Evolutionary conservation across 345 rosid genomes (phyloP).

Genomic region (Eucalyptus erythrocorys): DNA sequence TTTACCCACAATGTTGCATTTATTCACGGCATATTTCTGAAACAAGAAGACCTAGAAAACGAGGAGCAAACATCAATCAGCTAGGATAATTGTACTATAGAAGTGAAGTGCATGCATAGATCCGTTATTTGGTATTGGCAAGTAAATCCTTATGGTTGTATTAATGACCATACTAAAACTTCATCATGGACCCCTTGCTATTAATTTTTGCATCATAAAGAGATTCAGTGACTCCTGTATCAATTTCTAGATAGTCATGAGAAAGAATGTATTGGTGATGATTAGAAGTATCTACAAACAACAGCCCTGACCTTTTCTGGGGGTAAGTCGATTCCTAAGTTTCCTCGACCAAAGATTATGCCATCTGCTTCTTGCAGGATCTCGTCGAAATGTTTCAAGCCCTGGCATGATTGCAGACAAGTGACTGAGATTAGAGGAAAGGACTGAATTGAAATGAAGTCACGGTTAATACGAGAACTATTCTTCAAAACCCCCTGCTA

Average conservation of each 20-base stretch:
- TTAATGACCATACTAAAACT: not conserved
- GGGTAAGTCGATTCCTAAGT: slow-evolving; percentile 26
- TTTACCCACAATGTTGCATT: slow-evolving; percentile 6
- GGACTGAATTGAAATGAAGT: not conserved
- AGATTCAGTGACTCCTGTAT: not conserved
- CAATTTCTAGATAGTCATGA: not conserved
- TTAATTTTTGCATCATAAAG: not conserved
- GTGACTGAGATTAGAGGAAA: not conserved
- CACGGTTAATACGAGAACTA: not conserved
- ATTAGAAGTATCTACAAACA: not conserved
- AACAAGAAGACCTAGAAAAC: slow-evolving; percentile 5
- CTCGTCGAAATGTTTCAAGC: slow-evolving; percentile 16
- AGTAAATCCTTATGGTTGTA: not conserved
- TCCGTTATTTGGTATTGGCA: not conserved
- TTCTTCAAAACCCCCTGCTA: not conserved
- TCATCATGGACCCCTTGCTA: not conserved
- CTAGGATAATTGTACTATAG: not conserved
- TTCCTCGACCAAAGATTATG: slow-evolving; percentile 21
- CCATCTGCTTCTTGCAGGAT: slow-evolving; percentile 24
- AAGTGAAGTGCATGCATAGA: not conserved
- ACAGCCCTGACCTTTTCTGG: slow-evolving; percentile 13
- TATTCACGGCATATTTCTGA: slow-evolving; percentile 4
- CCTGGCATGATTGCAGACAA: slow-evolving; percentile 1
- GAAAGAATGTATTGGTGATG: not conserved
- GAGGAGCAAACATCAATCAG: not conserved